phyloP scores from a whole-genome alignment of 129 eudicot species.

The Escallonia rubra region DNA sequence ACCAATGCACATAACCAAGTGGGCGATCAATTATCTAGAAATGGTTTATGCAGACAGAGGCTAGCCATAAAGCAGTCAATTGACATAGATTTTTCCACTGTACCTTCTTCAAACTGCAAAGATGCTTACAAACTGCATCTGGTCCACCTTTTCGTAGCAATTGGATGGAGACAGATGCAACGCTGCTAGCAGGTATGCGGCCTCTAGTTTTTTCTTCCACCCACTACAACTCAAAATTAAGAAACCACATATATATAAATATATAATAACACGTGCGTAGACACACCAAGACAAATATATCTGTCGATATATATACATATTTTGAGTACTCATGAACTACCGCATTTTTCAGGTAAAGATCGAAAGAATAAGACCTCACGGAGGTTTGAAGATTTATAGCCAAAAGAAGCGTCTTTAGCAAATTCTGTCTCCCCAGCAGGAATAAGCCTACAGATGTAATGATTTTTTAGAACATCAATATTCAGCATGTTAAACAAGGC shows the following conservation, averaged over 20 bases:
- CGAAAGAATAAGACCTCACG: conserved; percentile 57
- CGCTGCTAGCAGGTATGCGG: conserved; percentile 64
- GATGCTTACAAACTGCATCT: conserved; percentile 83
- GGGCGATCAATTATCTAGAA: too few species aligned
- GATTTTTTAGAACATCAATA: conserved; percentile 10
- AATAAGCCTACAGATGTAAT: conserved; percentile 56
- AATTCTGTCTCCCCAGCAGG: conserved; percentile 99
- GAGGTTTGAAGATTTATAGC: conserved; percentile 89
- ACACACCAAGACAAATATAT: too few species aligned
- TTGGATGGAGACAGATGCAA: conserved; percentile 79
- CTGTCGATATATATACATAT: too few species aligned
- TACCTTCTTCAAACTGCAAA: conserved; percentile 86
- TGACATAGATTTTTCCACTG: neutral
- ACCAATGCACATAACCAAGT: neutral
- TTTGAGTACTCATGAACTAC: neutral
- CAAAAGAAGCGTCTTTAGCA: conserved; percentile 98
- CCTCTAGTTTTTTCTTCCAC: conserved; percentile 96
- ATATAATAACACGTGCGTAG: neutral
- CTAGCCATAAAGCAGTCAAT: neutral
- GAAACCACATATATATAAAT: neutral
- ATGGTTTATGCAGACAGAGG: too few species aligned
- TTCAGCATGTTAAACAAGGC: conserved; percentile 8
- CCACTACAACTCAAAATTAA: conserved; percentile 55
- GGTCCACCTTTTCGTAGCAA: conserved; percentile 91
- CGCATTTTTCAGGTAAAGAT: neutral